Percentiles rank a stretch among this genome's conserved stretches.
Evolutionary conservation across 495 filamentous ascomycete genomes (phyloP).

Genomic region (Hypoxylon lienhwacheense): DNA sequence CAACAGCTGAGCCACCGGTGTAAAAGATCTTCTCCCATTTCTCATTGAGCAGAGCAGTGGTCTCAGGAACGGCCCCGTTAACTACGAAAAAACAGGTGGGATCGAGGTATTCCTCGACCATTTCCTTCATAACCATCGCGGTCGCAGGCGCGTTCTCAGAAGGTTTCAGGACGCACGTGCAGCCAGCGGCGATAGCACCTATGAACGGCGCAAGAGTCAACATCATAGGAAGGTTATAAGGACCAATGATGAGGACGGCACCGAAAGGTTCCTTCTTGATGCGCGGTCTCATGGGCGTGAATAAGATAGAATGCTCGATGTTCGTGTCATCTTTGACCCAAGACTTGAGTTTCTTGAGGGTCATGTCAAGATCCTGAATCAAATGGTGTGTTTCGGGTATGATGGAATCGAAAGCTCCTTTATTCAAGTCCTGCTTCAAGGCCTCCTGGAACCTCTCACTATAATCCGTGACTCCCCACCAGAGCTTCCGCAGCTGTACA

Average conservation of each 20-base stretch:
- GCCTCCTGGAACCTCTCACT: conserved; percentile 68
- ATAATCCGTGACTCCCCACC: conserved; percentile 86
- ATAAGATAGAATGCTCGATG: conserved; percentile 66
- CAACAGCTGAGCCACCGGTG: conserved; percentile 77
- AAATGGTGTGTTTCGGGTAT: conserved; percentile 73
- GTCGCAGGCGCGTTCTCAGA: conserved; percentile 76
- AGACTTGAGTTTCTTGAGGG: conserved; percentile 71
- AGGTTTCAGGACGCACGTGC: conserved; percentile 86
- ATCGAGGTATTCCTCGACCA: conserved; percentile 74
- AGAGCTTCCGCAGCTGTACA: conserved; percentile 85
- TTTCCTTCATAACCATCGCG: conserved; percentile 76
- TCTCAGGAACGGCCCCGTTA: conserved; percentile 79
- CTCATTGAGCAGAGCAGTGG: conserved; percentile 76
- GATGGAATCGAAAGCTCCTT: conserved; percentile 68
- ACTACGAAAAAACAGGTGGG: conserved; percentile 73
- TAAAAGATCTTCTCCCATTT: conserved; percentile 99
- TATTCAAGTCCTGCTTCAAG: conserved; percentile 71
- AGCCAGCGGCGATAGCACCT: conserved; percentile 89
- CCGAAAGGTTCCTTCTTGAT: conserved; percentile 91
- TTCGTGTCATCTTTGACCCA: conserved; percentile 77
- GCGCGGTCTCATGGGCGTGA: conserved; percentile 67
- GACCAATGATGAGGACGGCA: conserved; percentile 79
- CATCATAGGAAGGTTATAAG: conserved; percentile 91
- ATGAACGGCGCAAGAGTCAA: conserved; percentile 76
- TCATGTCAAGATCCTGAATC: conserved; percentile 76